phyloP scores from a whole-genome alignment of 441 rosid genomes.

The Aleurites moluccanus region DNA sequence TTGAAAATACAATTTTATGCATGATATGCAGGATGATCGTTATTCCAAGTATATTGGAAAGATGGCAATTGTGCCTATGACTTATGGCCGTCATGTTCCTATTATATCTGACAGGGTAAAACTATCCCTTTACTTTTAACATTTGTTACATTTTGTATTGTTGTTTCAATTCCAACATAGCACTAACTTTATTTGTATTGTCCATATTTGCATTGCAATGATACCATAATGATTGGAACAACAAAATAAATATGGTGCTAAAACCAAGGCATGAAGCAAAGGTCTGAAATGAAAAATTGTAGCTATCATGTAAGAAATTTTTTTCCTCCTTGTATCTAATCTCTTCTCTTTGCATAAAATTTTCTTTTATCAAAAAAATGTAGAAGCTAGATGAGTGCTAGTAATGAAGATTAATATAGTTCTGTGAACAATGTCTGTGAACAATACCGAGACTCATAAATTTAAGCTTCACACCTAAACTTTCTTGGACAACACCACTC shows the following conservation, averaged over 20 bases:
- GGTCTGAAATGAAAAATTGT: background rate
- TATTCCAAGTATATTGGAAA: slow-evolving; percentile 79
- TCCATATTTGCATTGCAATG: background rate
- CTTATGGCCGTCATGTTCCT: slow-evolving; percentile 97
- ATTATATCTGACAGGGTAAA: slow-evolving; percentile 83
- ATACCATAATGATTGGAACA: background rate
- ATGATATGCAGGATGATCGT: slow-evolving; percentile 73
- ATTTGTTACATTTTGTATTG: slow-evolving; percentile 6
- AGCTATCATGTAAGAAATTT: background rate
- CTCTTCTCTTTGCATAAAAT: too few relatives aligned
- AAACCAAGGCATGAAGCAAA: background rate
- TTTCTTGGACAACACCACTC: too few relatives aligned
- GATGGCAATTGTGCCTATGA: slow-evolving; percentile 97
- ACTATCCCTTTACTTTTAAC: background rate
- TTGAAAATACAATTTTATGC: slow-evolving; percentile 13
- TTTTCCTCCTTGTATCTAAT: too few relatives aligned
- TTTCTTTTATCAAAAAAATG: too few relatives aligned
- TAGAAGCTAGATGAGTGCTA: too few relatives aligned
- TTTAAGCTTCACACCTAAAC: too few relatives aligned
- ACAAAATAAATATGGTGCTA: background rate
- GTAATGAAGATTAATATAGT: too few relatives aligned
- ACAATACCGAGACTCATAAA: too few relatives aligned
- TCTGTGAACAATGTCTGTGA: too few relatives aligned
- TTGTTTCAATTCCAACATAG: background rate
- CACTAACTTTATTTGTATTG: background rate